Base-by-base conservation (phyloP, 768 basidiomycete genomes). In the Leccinum aurantiacum region DNA sequence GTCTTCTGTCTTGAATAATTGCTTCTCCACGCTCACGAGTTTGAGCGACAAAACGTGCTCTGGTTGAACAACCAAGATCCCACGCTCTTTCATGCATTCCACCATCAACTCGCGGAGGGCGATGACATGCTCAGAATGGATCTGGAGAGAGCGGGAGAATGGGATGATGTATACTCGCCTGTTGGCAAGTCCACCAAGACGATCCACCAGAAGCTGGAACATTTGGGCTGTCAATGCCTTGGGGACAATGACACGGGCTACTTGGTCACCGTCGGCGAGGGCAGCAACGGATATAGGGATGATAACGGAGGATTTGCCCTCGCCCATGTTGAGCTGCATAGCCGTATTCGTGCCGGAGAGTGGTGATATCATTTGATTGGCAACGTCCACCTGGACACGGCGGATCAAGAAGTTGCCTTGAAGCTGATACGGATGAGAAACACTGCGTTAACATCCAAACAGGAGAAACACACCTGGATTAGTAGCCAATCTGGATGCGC, bases 321-420 rank as follows among this genome's bases (percentile, higher is more conserved):
- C 83, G 2, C 83, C 83, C 83, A 85, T 85, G 53, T 85, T 83
- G 15, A 84, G 76, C 44, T 84, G 83, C 29, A 80, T 70, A 6
- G 75, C 66, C 0, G 78, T 77, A 52, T 80, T 85, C 8, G 62
- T 15, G 3, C 61, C 58, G 0, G 69, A 74, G 1, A 56, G 58
- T 0, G 84, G 82, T 0, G 65, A 55, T 24, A 81, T 79, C 84
- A 85, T 84, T 53, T 82, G 76, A 4, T 63, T 54, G 1, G 82
- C 79, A 9, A 84, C 68, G 0, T 67, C 54, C 0, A 69, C 67
- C 59, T 85, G 84, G 15, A 83, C 63, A 0, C 73, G 71, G 5
- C 83, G 80, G 27, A 75, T 67, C 6, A 77, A 58, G 38, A 85
- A 74, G 53, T 82, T 71, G 7, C 74, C 67, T 57, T 84, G 80